Conservation (phyloP, 345 rosid genomes). For the Eucalyptus erythrocorys region DNA sequence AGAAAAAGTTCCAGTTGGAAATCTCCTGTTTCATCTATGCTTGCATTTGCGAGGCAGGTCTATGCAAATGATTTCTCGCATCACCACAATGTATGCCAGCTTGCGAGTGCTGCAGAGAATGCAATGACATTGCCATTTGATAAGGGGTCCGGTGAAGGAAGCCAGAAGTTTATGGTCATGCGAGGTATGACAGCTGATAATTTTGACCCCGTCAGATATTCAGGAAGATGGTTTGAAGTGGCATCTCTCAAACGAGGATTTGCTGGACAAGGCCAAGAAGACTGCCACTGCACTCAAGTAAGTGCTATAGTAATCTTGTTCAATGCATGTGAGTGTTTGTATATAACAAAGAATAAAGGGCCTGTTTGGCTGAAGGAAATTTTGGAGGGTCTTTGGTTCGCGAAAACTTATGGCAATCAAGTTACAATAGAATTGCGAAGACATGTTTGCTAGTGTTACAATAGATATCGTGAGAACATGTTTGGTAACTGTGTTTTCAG, state of each 20-base stretch:
- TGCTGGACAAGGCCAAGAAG: constrained; percentile 98
- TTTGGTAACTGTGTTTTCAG: not conserved
- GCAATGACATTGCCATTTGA: constrained; percentile 47
- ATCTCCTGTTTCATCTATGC: not conserved
- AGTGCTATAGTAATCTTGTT: not conserved
- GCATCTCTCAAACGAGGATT: constrained; percentile 95
- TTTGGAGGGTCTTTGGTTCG: not conserved
- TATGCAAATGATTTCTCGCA: constrained; percentile 35
- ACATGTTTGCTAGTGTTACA: not conserved
- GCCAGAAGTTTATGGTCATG: constrained; percentile 71
- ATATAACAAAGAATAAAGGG: not conserved
- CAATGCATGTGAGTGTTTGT: not conserved
- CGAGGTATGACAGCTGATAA: constrained; percentile 83
- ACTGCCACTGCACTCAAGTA: constrained; percentile 98
- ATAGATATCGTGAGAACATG: not conserved
- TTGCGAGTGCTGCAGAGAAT: constrained; percentile 41
- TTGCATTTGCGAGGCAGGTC: constrained; percentile 26
- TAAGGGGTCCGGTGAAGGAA: constrained; percentile 27
- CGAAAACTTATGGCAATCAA: not conserved
- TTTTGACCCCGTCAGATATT: constrained; percentile 78
- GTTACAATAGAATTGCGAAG: not conserved
- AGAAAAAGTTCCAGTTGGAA: not conserved
- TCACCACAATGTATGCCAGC: constrained; percentile 36
- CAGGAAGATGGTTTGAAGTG: constrained; percentile 98
- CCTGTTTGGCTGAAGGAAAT: not conserved